These are phyloP conservation scores for Sanghuangporus weigelae DNA, from an alignment of 1,284 basidiomycete genomes.

Conservation along the genomic window DNA sequence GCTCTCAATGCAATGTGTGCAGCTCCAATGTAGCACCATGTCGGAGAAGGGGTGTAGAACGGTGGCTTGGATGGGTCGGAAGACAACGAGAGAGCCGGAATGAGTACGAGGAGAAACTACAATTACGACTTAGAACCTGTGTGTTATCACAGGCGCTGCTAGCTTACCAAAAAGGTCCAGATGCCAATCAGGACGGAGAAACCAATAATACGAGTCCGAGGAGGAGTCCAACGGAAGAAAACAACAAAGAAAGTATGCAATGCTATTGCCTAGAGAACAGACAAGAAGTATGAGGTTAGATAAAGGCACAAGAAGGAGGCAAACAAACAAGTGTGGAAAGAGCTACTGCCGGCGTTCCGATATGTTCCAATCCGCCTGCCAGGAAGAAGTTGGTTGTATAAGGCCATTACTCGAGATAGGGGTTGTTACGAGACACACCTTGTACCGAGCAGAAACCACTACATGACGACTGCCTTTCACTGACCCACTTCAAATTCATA, in stretches of 20 bases:
- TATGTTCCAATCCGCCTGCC: constrained; percentile 5
- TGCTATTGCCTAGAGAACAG: constrained; percentile 12
- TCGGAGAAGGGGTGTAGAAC: constrained; percentile 15
- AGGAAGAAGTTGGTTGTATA: background rate
- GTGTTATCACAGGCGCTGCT: background rate
- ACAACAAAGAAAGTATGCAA: constrained; percentile 18
- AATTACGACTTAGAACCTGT: background rate
- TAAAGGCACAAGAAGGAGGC: background rate
- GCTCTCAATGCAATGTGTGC: constrained; percentile 6
- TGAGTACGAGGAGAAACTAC: constrained; percentile 10
- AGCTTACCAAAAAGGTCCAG: constrained; percentile 14
- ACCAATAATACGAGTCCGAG: background rate
- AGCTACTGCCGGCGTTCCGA: constrained; percentile 10
- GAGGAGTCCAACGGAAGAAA: constrained; percentile 17
- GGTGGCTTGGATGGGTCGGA: background rate
- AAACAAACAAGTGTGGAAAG: constrained; percentile 15
- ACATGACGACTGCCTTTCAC: constrained; percentile 1
- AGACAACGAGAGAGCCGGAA: background rate
- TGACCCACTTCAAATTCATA: constrained; percentile 14
- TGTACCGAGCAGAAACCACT: constrained; percentile 14
- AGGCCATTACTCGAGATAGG: background rate
- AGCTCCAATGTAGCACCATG: constrained; percentile 16
- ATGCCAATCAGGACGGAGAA: background rate
- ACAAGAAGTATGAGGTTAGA: background rate
- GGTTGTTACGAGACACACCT: background rate